Percentiles rank a stretch among this genome's conserved stretches.
phyloP scores from a whole-genome alignment of 23 red algal species.

The Gracilariopsis chorda region DNA sequence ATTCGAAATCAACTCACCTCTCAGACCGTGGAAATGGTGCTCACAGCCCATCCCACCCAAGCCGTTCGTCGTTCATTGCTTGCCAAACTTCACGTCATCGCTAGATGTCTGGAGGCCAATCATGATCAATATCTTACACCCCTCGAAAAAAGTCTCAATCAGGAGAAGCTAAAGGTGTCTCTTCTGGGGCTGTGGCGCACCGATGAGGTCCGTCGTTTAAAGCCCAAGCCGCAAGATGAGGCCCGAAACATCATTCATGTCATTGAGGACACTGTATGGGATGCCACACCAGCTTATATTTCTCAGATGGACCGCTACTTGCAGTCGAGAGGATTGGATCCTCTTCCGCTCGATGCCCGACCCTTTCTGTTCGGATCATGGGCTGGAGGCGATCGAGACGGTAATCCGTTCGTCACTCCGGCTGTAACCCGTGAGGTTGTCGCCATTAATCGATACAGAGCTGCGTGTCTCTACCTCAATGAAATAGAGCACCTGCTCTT shows the following conservation, averaged over 20 bases:
- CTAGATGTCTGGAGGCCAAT: constrained; percentile 68
- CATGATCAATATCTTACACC: constrained; percentile 82
- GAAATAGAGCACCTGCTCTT: constrained; percentile 93
- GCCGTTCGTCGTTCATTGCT: constrained; percentile 88
- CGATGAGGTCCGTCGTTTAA: constrained; percentile 92
- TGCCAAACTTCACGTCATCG: constrained; percentile 88
- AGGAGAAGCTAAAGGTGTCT: constrained; percentile 19
- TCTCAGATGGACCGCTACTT: constrained; percentile 76
- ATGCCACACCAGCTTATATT: constrained; percentile 86
- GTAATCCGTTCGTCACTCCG: constrained; percentile 97
- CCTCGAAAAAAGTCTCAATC: constrained; percentile 48
- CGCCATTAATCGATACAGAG: constrained; percentile 85
- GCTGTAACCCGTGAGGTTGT: constrained; percentile 85
- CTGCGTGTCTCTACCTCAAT: constrained; percentile 72
- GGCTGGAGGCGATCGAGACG: constrained; percentile 99
- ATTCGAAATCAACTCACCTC: constrained; percentile 76
- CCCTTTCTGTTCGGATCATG: constrained; percentile 95
- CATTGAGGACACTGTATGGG: constrained; percentile 92
- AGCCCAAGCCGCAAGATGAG: constrained; percentile 94
- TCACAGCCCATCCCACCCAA: constrained; percentile 99
- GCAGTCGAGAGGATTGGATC: constrained; percentile 31
- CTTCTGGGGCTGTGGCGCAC: constrained; percentile 85
- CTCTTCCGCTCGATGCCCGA: constrained; percentile 77
- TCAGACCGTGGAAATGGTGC: constrained; percentile 95
- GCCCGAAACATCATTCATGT: constrained; percentile 89